Evolutionary conservation across 306 rosid genomes (phyloP), one percentile per base, ranked within the genome.

Genomic region (Medicago arabica): DNA sequence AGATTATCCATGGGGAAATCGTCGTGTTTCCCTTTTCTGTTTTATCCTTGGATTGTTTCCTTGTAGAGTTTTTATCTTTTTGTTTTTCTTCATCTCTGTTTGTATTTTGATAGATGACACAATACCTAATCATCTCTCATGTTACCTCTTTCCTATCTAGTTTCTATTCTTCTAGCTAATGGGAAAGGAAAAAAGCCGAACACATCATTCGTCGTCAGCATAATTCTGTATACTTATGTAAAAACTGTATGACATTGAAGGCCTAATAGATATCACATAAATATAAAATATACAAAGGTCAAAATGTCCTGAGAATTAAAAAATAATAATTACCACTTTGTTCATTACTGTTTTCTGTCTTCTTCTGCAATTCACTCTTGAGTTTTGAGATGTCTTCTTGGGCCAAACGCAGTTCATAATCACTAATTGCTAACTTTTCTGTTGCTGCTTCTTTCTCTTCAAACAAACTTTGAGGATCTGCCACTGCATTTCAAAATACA

Each of bases 401-500:
- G 71, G 97, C 92, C 79, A 95, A 84, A 53, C 99, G 97, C 50
- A 95, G 88, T 86, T 92, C 99, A 65, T 95, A 95, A 65, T 89
- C 93, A 72, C 92, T 85, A 69, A 95, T 85, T 31, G 99, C 96
- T 83, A 95, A 79, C 87, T 92, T 95, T 80, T 95, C 97, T 71
- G 74, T 88, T 3, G 86, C 72, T 60, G 92, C 83, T 78, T 95
- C 97, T 84, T 92, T 95, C 87, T 88, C 97, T 81, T 89, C 97
- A 51, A 90, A 83, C 78, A 95, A 88, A 82, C 81, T 87, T 80
- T 95, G 97, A 88, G 99, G 97, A 75, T 95, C 99, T 13, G 92
- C 93, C 66, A 92, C 99, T 90, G 95, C 82, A 79, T 86, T 74
- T 44, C 83, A 61, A 81, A 53, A 83, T 75, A 14, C 2, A 8